Evolutionary conservation across 2,329 filamentous ascomycete species (phyloP), one percentile per base, ranked within the genome.

Genomic region (Aspergillus quadrilineatus): DNA sequence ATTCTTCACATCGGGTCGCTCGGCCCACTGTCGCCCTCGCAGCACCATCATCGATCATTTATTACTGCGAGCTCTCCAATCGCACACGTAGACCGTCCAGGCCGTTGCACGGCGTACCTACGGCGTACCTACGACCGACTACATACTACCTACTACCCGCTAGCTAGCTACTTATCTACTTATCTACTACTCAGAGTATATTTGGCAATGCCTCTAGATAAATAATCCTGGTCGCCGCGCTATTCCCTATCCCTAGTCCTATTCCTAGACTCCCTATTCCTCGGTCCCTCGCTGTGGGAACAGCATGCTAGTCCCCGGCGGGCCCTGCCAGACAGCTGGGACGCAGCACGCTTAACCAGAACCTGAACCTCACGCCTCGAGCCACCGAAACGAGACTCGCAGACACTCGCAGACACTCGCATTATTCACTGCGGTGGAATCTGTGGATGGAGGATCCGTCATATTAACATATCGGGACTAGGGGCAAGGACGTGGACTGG

Each of bases 381-480:
- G 22, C 22, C 22, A 22, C 22, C 22, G 22, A 22, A 22, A 22
- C 8, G 34, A 37, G 39, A 4, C 7, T 42, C 17, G 39, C 5
- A 42, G 22, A 22, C 22, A 22, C 22, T 22, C 22, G 9, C n/a
- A 42, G 39, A 42, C 7, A 42, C 8, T 17, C n/a, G 34, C 8
- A 8, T 42, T 22, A 22, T 42, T 22, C 39, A 42, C 3, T 42
- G 17, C 17, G 22, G 39, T 42, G 34, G 34, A 36, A 22, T 22
- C 34, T 59, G 63, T 65, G 67, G 65, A 62, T 67, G 69, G 64
- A 67, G 68, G 69, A 72, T 72, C 70, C 70, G 70, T 73, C 70
- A 73, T 73, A 72, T 72, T 71, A 69, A 73, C 70, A 66, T 65
- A 72, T 73, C 64, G 67, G 70, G 70, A 73, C 70, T 73, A 73